Percentiles rank a stretch among this genome's conserved stretches.
Conservation (phyloP, 2,329 filamentous ascomycete species). For the Aspergillus floridensis region DNA sequence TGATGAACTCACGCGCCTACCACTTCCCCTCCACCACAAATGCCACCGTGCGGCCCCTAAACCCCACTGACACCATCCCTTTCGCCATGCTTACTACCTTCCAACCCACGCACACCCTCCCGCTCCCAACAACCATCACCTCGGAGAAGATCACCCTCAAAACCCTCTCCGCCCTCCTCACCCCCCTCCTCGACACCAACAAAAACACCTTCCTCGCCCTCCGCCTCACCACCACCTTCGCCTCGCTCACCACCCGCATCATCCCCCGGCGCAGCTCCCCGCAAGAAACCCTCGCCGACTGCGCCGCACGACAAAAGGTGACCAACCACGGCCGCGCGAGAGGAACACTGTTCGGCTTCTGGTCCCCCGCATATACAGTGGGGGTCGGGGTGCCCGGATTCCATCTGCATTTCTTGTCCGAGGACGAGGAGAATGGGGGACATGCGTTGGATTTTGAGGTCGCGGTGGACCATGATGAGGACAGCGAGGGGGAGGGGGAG, state of each 20-base stretch:
- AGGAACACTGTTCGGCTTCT: slow-evolving; percentile 45
- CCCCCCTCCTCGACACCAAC: slow-evolving; percentile 4
- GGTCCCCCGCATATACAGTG: slow-evolving; percentile 40
- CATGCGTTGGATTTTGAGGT: slow-evolving; percentile 27
- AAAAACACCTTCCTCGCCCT: slow-evolving; percentile 15
- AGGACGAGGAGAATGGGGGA: slow-evolving; percentile 37
- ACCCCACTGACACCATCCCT: slow-evolving; percentile 36
- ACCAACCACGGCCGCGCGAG: slow-evolving; percentile 34
- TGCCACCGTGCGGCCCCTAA: slow-evolving; percentile 29
- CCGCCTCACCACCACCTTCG: slow-evolving; percentile 3
- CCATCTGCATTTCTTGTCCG: slow-evolving; percentile 43
- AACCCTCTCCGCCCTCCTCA: neutral
- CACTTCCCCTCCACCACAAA: slow-evolving; percentile 40
- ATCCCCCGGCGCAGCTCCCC: slow-evolving; percentile 4
- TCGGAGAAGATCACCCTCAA: neutral
- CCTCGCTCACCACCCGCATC: slow-evolving; percentile 3
- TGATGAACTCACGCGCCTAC: slow-evolving; percentile 43
- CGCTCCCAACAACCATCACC: neutral
- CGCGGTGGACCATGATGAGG: neutral
- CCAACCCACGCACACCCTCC: slow-evolving; percentile 22
- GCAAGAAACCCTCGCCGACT: slow-evolving; percentile 1
- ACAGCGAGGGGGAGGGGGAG: slow-evolving; percentile 8
- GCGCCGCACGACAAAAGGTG: slow-evolving; percentile 28
- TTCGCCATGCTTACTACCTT: slow-evolving; percentile 37
- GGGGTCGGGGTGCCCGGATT: slow-evolving; percentile 44